phyloP scores from a whole-genome alignment of 2,329 filamentous ascomycete genomes.

The Aschersonia sp. region DNA sequence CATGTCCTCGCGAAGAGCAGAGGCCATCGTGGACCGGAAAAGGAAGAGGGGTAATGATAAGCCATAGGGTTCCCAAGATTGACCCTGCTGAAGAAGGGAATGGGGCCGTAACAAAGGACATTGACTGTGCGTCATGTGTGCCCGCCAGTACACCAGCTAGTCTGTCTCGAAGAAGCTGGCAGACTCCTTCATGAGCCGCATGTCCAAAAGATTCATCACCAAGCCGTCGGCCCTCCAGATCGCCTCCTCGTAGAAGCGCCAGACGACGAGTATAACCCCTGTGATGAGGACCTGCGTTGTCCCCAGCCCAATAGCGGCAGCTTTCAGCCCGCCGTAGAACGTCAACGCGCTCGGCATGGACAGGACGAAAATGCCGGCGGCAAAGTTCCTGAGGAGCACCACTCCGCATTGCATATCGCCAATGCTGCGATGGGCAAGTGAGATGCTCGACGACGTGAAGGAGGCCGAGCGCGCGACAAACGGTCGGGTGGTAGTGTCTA shows the following conservation, averaged over 20 bases:
- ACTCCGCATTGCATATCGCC: conserved; percentile 33
- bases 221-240: conserved; percentile 28
- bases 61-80: too few relatives aligned
- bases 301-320: conserved; percentile 24
- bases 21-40: too few relatives aligned
- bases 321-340: conserved; percentile 19
- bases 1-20: too few relatives aligned
- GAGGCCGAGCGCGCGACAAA: conserved; percentile 31
- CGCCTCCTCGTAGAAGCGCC: conserved; percentile 26
- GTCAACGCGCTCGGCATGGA: conserved; percentile 23
- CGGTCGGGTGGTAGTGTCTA: conserved; percentile 26
- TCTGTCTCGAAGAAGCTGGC: conserved; percentile 32
- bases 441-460: conserved; percentile 32
- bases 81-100: too few relatives aligned
- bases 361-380: conserved; percentile 27
- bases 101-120: too few relatives aligned
- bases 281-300: conserved; percentile 26
- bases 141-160: conserved; percentile 4
- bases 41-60: too few relatives aligned
- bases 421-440: conserved; percentile 28
- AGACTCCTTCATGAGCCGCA: conserved; percentile 25
- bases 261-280: conserved; percentile 16
- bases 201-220: conserved; percentile 31
- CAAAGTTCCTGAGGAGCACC: conserved; percentile 22
- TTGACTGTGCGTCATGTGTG: too few relatives aligned